phyloP scores from a whole-genome alignment of 306 rosid genomes.

The Lathyrus oleraceus region DNA sequence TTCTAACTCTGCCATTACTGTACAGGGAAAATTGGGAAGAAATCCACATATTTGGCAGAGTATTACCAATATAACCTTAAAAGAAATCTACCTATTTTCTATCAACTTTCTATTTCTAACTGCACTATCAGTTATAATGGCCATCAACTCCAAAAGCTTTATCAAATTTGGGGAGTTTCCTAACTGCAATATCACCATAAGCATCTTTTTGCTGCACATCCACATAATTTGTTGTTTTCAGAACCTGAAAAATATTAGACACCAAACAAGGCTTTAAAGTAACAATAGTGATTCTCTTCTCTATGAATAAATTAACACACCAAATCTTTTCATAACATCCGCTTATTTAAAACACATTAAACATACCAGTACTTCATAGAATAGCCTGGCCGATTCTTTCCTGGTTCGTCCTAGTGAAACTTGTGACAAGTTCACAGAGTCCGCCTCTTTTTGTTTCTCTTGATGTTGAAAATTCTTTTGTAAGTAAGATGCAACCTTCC shows the following conservation, averaged over 20 bases:
- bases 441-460: slow-evolving; percentile 35
- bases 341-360: slow-evolving; percentile 19
- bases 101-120: slow-evolving; percentile 24
- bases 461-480: slow-evolving; percentile 40
- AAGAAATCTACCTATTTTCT: slow-evolving; percentile 10
- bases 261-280: not conserved
- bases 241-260: slow-evolving; percentile 56
- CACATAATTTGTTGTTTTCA: slow-evolving; percentile 64
- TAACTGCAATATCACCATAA: slow-evolving; percentile 56
- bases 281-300: too few relatives aligned
- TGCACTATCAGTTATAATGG: not conserved
- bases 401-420: slow-evolving; percentile 43
- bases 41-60: slow-evolving; percentile 28
- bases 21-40: slow-evolving; percentile 32
- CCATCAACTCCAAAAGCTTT: slow-evolving; percentile 40
- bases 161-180: slow-evolving; percentile 54
- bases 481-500: slow-evolving; percentile 63
- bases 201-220: slow-evolving; percentile 63
- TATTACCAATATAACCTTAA: not conserved
- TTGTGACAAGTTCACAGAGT: slow-evolving; percentile 50
- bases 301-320: too few relatives aligned
- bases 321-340: not conserved
- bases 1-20: slow-evolving; percentile 29
- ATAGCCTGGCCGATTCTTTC: slow-evolving; percentile 73
- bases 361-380: slow-evolving; percentile 86